phyloP scores from a whole-genome alignment of 2,329 filamentous ascomycete species.

The Colletotrichum magnum region DNA sequence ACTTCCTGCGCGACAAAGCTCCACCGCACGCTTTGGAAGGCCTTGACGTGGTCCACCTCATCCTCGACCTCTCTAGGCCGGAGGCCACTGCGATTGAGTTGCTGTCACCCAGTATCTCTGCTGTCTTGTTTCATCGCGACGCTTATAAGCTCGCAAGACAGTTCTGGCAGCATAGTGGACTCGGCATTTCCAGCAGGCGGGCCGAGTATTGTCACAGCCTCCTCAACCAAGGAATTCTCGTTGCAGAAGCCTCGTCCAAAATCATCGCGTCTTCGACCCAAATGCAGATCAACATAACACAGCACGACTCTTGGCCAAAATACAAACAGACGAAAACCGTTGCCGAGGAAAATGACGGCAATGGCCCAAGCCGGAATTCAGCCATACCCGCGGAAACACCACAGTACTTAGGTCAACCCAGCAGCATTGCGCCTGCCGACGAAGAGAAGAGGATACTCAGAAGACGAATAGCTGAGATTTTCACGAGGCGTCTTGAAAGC shows the following conservation, averaged over 20 bases:
- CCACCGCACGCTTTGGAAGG: conserved; percentile 64
- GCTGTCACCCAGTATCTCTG: conserved; percentile 73
- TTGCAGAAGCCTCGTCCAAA: conserved; percentile 47
- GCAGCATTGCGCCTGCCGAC: neutral
- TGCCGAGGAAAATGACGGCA: neutral
- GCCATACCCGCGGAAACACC: too few species aligned
- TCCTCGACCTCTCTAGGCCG: conserved; percentile 68
- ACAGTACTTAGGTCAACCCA: neutral
- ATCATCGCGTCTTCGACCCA: conserved; percentile 37
- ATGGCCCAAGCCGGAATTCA: too few species aligned
- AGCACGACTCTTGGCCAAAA: too few species aligned
- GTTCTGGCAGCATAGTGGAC: conserved; percentile 97
- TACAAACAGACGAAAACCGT: neutral
- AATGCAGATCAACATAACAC: neutral
- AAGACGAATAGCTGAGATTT: conserved; percentile 88
- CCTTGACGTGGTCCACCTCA: conserved; percentile 73
- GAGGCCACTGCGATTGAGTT: conserved; percentile 65
- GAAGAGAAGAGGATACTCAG: conserved; percentile 76
- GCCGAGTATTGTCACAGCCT: conserved; percentile 89
- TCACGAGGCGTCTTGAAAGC: conserved; percentile 79
- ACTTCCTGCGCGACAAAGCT: conserved; percentile 78
- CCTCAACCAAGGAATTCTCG: conserved; percentile 76
- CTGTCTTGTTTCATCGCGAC: conserved; percentile 78
- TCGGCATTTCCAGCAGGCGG: conserved; percentile 91
- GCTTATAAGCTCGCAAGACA: conserved; percentile 83